Evolutionary conservation across 768 basidiomycete species (phyloP).

Genomic region (Mycena metata): DNA sequence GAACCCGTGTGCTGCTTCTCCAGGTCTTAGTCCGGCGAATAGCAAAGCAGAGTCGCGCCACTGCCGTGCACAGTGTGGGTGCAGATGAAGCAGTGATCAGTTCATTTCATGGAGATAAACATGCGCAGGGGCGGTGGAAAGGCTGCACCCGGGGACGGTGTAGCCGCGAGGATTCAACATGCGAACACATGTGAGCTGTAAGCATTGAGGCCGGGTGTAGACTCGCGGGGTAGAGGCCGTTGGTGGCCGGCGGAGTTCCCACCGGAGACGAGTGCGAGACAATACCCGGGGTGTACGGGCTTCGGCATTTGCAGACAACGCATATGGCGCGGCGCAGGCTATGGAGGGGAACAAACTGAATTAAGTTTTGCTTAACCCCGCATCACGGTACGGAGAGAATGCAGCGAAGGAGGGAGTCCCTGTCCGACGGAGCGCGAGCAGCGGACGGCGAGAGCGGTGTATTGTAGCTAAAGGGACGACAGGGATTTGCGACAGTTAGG

Average conservation of each 20-base stretch:
- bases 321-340: neutral
- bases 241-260: constrained; percentile 9
- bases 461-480: neutral
- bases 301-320: neutral
- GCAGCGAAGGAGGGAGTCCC: neutral
- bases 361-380: constrained; percentile 19
- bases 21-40: constrained; percentile 20
- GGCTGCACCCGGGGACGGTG: neutral
- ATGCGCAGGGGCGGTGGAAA: constrained; percentile 10
- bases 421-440: neutral
- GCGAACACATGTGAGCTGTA: constrained; percentile 18
- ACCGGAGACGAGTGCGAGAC: neutral
- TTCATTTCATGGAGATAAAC: constrained; percentile 20
- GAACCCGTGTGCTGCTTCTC: constrained; percentile 18
- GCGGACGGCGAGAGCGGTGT: neutral
- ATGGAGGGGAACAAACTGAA: neutral
- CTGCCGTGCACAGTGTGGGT: constrained; percentile 4
- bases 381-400: neutral
- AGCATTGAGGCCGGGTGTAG: no score
- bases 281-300: constrained; percentile 12
- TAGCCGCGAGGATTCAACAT: constrained; percentile 9
- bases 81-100: constrained; percentile 11
- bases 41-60: constrained; percentile 19
- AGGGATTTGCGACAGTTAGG: no score
- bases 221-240: neutral